Conservation (phyloP, 441 rosid genomes). For the Rhodomyrtus psidioides region DNA sequence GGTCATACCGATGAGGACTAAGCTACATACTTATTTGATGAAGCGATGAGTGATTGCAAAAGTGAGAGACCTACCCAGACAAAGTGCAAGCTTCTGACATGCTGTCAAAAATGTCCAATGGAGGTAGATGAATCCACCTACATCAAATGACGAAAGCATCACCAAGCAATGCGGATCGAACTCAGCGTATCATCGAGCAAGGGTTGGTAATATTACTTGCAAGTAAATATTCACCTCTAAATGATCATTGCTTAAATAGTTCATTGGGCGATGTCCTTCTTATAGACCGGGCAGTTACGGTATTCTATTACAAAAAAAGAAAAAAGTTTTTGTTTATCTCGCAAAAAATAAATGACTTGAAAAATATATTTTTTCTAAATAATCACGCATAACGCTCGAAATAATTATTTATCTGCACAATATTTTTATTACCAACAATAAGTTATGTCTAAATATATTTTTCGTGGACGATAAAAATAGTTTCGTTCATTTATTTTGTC, state of each 20-base stretch:
- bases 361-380: neutral
- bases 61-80: neutral
- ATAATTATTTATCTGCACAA: neutral
- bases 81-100: neutral
- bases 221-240: neutral
- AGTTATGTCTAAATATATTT: neutral
- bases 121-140: neutral
- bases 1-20: neutral
- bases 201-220: neutral
- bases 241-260: neutral
- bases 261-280: neutral
- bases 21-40: neutral
- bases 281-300: accelerated
- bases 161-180: neutral
- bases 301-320: too few relatives aligned
- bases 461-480: neutral
- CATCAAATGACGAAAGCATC: too few relatives aligned
- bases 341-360: neutral
- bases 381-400: neutral
- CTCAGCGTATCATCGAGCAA: too few relatives aligned
- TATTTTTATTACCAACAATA: accelerated
- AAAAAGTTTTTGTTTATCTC: neutral
- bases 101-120: neutral
- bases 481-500: neutral
- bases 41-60: neutral